Evolutionary conservation across 345 rosid genomes (phyloP).

Genomic region (Gossypium longicalyx): DNA sequence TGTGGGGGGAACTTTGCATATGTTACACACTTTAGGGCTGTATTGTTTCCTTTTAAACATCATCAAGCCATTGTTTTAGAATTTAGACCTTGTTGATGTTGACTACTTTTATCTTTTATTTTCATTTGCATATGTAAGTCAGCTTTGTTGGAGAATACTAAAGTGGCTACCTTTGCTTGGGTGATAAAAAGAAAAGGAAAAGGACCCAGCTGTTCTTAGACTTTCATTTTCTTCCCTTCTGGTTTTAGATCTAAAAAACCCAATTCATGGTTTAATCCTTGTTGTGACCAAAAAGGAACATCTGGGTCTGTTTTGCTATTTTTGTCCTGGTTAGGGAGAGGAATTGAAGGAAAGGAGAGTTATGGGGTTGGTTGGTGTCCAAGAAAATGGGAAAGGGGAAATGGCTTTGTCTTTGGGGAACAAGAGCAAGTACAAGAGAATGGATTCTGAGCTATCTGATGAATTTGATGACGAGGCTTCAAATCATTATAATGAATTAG

Average conservation of each 20-base stretch:
- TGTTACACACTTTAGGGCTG: background rate
- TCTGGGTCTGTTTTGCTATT: conserved; percentile 13
- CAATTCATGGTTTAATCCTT: background rate
- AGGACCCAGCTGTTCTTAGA: conserved; percentile 6
- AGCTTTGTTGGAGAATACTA: background rate
- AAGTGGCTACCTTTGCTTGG: conserved; percentile 2
- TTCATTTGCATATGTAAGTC: background rate
- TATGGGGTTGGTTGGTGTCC: conserved; percentile 54
- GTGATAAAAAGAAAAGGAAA: background rate
- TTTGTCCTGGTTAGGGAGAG: background rate
- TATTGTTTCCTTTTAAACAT: conserved; percentile 21
- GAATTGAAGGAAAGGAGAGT: background rate
- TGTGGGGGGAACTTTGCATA: background rate
- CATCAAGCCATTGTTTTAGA: conserved; percentile 8
- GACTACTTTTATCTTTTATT: background rate
- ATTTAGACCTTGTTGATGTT: conserved; percentile 1
- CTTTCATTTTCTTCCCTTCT: background rate
- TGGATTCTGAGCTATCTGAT: conserved; percentile 48
- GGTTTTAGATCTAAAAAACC: conserved; percentile 16
- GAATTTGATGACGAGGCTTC: conserved; percentile 29
- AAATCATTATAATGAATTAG: conserved; percentile 26
- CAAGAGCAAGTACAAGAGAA: conserved; percentile 74
- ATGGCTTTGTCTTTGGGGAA: conserved; percentile 39
- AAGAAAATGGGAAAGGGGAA: conserved; percentile 45
- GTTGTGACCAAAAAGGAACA: background rate